A percentile compares a stretch with the other conserved stretches of the same genome.
These are phyloP conservation scores for Colletotrichum musicola DNA, from an alignment of 2,329 filamentous ascomycete species.

Conservation along the genomic window DNA sequence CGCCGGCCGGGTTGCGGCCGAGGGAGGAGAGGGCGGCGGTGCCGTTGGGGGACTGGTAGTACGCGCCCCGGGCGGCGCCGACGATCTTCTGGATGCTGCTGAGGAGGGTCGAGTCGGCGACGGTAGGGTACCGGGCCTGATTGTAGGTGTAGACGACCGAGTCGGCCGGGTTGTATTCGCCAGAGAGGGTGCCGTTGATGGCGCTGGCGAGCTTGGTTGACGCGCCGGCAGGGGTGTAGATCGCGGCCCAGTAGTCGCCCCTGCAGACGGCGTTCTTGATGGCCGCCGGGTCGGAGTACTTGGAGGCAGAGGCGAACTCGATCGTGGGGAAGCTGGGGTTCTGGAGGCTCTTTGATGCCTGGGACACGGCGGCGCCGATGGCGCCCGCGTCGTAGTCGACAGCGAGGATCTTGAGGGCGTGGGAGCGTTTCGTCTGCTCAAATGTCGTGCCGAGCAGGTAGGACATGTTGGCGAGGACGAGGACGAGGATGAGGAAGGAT, in stretches of 20 bases:
- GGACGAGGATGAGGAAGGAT: conserved; percentile 21
- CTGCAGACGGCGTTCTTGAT: conserved; percentile 51
- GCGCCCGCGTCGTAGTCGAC: conserved; percentile 49
- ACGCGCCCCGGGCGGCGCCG: conserved; percentile 42
- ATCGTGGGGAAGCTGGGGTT: conserved; percentile 49
- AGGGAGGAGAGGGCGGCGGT: conserved; percentile 34
- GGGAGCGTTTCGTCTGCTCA: conserved; percentile 41
- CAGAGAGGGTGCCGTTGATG: conserved; percentile 42
- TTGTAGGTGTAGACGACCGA: conserved; percentile 53
- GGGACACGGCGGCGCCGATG: conserved; percentile 48
- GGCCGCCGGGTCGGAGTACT: conserved; percentile 45
- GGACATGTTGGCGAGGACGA: conserved; percentile 31
- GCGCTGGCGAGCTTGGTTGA: conserved; percentile 48
- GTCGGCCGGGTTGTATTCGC: conserved; percentile 48
- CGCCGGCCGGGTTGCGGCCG: conserved; percentile 42
- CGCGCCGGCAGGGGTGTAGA: conserved; percentile 49
- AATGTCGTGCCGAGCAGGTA: conserved; percentile 52
- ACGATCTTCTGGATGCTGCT: conserved; percentile 47
- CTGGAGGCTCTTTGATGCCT: conserved; percentile 49
- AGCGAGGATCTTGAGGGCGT: conserved; percentile 45
- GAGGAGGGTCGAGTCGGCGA: conserved; percentile 45
- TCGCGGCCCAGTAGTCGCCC: conserved; percentile 52
- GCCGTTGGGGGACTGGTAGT: conserved; percentile 44
- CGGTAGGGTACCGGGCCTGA: conserved; percentile 50
- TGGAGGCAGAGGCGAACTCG: conserved; percentile 41